Base-by-base conservation (phyloP, 1,139 yeast species). In the Nakaseomyces sp. region DNA sequence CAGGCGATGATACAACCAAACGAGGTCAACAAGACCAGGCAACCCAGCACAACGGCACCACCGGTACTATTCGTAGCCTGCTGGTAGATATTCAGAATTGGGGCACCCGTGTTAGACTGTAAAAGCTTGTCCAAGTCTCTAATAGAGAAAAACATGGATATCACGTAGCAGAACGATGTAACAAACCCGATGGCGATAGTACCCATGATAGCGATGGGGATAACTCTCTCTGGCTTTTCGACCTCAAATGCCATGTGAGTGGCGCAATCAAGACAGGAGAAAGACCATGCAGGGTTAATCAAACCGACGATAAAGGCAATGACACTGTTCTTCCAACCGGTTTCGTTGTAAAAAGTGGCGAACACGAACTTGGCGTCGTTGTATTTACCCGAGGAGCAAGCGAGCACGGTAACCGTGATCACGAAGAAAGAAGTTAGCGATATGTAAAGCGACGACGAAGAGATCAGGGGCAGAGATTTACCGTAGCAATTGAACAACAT, bases 201-300 rank as follows among this genome's bases (percentile, higher is more conserved):
- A 9, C 80, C 75, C 64, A 78, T 60, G 45, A 79, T 77, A 13
- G 84, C 78, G 48, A 72, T 71, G 19, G 86, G 86, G 43, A 79
- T 76, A 48, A 74, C 75, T 39, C 72, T 67, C 57, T 76, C 79
- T 9, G 84, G 82, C 33, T 70, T 66, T 43, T 70, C 66, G 29
- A 77, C 76, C 61, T 79, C 86, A 60, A 79, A 83, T 13, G 83
- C 82, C 76, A 79, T 74, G 55, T 79, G 85, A 2, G 84, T 76
- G 7, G 84, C 84, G 50, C 81, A 75, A 57, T 79, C 86, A 45
- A 79, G 65, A 60, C 85, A 78, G n/a, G 79, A 72, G 58, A 78
- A 79, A 1, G 81, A 74, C 84, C 84, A 79, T 43, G 77, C 78
- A 30, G 85, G 85, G 57, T 78, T 79, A 52, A 79, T 74, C 48